Percentiles rank a stretch among this genome's conserved stretches.
These are phyloP conservation scores for Suhomyces chickasaworum DNA, from an alignment of 1,139 yeast species.

Conservation along the genomic window DNA sequence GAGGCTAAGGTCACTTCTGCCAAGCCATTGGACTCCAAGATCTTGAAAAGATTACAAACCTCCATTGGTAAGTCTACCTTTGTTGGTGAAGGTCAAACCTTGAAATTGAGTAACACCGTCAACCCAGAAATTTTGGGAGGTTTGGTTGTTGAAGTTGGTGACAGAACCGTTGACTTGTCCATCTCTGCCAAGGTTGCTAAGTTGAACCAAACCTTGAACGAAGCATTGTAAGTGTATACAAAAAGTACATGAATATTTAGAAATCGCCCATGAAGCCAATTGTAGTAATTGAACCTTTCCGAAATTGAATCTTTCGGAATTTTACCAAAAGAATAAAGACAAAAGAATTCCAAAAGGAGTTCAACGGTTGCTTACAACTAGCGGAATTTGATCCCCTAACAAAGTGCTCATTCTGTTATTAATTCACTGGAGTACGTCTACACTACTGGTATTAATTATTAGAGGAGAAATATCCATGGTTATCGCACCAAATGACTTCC, in stretches of 20 bases:
- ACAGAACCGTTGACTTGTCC: conserved; percentile 93
- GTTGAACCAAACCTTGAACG: conserved; percentile 86
- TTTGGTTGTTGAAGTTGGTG: conserved; percentile 93
- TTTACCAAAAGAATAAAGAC: too few relatives aligned
- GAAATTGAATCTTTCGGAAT: too few relatives aligned
- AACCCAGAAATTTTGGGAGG: conserved; percentile 96
- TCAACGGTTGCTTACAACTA: too few relatives aligned
- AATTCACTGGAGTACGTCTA: too few relatives aligned
- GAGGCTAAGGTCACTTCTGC: conserved; percentile 94
- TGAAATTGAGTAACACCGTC: conserved; percentile 79
- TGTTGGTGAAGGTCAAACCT: conserved; percentile 84
- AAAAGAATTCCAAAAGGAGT: too few relatives aligned
- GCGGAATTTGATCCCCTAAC: too few relatives aligned
- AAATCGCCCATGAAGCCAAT: not conserved
- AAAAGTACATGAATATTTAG: conserved; percentile 10
- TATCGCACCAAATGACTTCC: too few relatives aligned
- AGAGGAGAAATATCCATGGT: too few relatives aligned
- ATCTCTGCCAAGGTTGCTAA: conserved; percentile 81
- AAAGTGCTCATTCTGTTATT: too few relatives aligned
- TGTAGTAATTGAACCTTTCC: too few relatives aligned
- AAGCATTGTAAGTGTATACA: conserved; percentile 51
- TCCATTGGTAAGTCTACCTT: conserved; percentile 77
- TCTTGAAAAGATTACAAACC: conserved; percentile 75
- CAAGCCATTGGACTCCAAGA: conserved; percentile 79
- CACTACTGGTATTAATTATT: too few relatives aligned